Percentiles rank a stretch among this genome's conserved stretches.
These are phyloP conservation scores for Penicillium salamii DNA, from an alignment of 495 filamentous ascomycete species.

Conservation along the genomic window DNA sequence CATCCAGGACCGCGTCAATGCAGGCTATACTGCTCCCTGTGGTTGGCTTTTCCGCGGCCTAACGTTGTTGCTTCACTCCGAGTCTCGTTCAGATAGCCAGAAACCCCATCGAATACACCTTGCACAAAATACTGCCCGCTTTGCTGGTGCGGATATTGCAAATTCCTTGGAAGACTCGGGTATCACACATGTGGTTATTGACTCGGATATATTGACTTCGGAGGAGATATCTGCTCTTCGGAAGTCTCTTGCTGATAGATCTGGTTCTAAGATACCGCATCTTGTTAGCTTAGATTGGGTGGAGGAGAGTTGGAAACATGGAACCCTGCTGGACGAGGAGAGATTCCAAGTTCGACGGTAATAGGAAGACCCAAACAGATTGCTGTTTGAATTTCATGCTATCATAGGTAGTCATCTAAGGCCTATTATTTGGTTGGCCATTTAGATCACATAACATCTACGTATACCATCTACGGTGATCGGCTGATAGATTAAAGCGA, in stretches of 20 bases:
- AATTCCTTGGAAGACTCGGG: conserved; percentile 14
- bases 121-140: conserved; percentile 51
- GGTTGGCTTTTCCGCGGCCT: conserved; percentile 69
- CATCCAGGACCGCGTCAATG: conserved; percentile 45
- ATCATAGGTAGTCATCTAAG: too few relatives aligned
- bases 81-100: neutral
- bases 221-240: conserved; percentile 28
- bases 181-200: conserved; percentile 38
- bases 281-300: conserved; percentile 74
- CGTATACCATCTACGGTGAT: too few relatives aligned
- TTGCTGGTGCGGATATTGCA: conserved; percentile 55
- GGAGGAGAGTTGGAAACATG: conserved; percentile 72
- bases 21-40: conserved; percentile 38
- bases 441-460: too few relatives aligned
- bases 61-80: conserved; percentile 51
- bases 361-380: neutral
- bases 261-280: conserved; percentile 56
- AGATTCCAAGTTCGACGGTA: conserved; percentile 18
- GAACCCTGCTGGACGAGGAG: conserved; percentile 82
- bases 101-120: conserved; percentile 18
- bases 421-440: too few relatives aligned
- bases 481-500: too few relatives aligned
- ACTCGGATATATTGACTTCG: conserved; percentile 14
- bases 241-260: conserved; percentile 17
- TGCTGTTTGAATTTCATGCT: too few relatives aligned